Percentiles rank a stretch among this genome's conserved stretches.
phyloP scores from a whole-genome alignment of 176 grass and related monocot species.

The Elaeis guineensis region DNA sequence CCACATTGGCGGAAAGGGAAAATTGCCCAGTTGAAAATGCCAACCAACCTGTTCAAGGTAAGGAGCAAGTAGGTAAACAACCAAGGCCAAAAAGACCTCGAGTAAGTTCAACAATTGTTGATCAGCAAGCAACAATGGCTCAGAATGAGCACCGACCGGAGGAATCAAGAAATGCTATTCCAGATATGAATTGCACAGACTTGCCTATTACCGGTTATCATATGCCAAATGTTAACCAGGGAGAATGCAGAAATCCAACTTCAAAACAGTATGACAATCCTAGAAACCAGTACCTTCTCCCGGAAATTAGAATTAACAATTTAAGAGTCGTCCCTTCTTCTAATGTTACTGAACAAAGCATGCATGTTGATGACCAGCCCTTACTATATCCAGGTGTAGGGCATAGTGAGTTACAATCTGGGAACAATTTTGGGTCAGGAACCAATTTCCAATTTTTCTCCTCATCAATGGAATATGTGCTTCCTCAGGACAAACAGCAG shows the following conservation, averaged over 20 bases:
- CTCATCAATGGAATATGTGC: slow-evolving; percentile 10
- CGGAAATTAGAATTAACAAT: slow-evolving; percentile 24
- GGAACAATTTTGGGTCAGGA: slow-evolving; percentile 28
- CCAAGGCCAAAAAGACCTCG: slow-evolving; percentile 43
- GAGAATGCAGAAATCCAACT: slow-evolving; percentile 16
- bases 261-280: slow-evolving; percentile 28
- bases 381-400: slow-evolving; percentile 33
- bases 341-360: slow-evolving; percentile 42
- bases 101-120: slow-evolving; percentile 7
- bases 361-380: slow-evolving; percentile 23
- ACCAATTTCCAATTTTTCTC: slow-evolving; percentile 37
- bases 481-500: background rate
- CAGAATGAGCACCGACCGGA: slow-evolving; percentile 21
- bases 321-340: slow-evolving; percentile 16
- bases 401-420: slow-evolving; percentile 25
- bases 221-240: slow-evolving; percentile 29
- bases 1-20: slow-evolving; percentile 7
- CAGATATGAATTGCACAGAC: slow-evolving; percentile 46
- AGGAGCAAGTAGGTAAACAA: slow-evolving; percentile 22
- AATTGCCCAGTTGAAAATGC: slow-evolving; percentile 9
- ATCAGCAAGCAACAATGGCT: slow-evolving; percentile 24
- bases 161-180: slow-evolving; percentile 52
- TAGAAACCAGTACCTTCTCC: slow-evolving; percentile 34
- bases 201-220: slow-evolving; percentile 25
- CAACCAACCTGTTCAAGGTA: slow-evolving; percentile 18